A percentile compares a stretch with the other conserved stretches of the same genome.
These are phyloP conservation scores for Akebia trifoliata DNA, from an alignment of 164 flowering plant species.

Conservation along the genomic window DNA sequence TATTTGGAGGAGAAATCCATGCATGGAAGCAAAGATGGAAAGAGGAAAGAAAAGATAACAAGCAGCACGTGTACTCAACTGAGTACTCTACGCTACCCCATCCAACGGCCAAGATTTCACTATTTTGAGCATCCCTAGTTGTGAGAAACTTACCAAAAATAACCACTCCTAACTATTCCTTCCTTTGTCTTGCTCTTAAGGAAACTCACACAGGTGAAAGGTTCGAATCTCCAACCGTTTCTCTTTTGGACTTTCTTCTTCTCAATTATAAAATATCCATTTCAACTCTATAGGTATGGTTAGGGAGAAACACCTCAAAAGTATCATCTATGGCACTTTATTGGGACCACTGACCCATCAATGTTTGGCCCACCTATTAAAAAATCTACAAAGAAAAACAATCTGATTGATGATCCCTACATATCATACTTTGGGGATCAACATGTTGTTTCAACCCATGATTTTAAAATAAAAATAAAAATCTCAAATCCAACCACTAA, in stretches of 20 bases:
- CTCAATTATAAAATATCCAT: too few species aligned
- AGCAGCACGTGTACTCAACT: constrained; percentile 62
- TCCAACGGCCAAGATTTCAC: constrained; percentile 35
- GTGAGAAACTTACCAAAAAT: constrained; percentile 15
- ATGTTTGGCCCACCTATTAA: too few species aligned
- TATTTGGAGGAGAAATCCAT: constrained; percentile 81
- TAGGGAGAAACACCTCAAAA: too few species aligned
- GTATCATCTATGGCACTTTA: too few species aligned
- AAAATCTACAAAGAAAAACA: too few species aligned
- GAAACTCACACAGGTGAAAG: constrained; percentile 27
- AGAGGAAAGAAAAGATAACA: constrained; percentile 26
- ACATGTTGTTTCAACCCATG: too few species aligned
- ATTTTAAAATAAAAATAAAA: too few species aligned
- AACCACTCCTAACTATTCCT: constrained; percentile 45
- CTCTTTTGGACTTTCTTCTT: constrained; percentile 14
- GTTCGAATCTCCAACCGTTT: constrained; percentile 36
- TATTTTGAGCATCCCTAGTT: constrained; percentile 23
- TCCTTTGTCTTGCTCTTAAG: constrained; percentile 54
- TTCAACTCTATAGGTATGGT: too few species aligned
- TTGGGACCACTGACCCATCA: too few species aligned
- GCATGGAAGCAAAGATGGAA: constrained; percentile 71
- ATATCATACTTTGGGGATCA: too few species aligned
- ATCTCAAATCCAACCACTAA: too few species aligned
- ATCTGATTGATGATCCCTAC: too few species aligned
- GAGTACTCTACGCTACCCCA: constrained; percentile 44